These are phyloP conservation scores for Silene uniflora DNA, from an alignment of 148 eudicot genomes.

Conservation along the genomic window DNA sequence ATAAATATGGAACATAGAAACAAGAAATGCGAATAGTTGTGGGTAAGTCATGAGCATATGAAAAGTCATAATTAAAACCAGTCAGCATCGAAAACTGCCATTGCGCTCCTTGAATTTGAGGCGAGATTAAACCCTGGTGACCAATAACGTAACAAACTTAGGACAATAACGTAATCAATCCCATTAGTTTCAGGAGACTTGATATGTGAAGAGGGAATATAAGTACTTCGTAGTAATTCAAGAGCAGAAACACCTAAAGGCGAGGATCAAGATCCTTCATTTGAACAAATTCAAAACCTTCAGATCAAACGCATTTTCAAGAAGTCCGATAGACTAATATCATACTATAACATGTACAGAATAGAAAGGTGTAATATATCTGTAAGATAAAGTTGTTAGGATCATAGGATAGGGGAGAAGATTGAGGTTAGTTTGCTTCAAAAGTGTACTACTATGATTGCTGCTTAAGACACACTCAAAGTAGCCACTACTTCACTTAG, in stretches of 20 bases:
- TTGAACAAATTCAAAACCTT: not conserved
- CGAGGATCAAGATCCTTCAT: too few species aligned
- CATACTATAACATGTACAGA: not conserved
- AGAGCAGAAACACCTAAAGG: too few species aligned
- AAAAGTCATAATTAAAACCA: not conserved
- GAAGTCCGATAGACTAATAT: not conserved
- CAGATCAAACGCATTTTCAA: not conserved
- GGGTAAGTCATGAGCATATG: not conserved
- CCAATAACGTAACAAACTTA: too few species aligned
- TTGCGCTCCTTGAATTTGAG: not conserved
- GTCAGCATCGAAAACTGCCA: not conserved
- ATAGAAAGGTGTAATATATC: not conserved
- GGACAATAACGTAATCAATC: not conserved
- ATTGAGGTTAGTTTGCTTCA: conserved; percentile 24
- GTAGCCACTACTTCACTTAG: conserved; percentile 18
- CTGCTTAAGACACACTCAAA: conserved; percentile 31
- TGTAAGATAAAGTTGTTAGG: not conserved
- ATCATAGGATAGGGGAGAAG: not conserved
- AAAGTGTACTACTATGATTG: conserved; percentile 26
- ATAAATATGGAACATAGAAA: not conserved
- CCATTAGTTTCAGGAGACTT: not conserved
- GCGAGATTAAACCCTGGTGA: not conserved
- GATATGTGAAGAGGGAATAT: not conserved
- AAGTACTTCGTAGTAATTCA: too few species aligned
- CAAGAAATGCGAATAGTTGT: not conserved